phyloP scores from a whole-genome alignment of 2,329 filamentous ascomycete genomes.

The Teratosphaeria pseudoeucalypti region DNA sequence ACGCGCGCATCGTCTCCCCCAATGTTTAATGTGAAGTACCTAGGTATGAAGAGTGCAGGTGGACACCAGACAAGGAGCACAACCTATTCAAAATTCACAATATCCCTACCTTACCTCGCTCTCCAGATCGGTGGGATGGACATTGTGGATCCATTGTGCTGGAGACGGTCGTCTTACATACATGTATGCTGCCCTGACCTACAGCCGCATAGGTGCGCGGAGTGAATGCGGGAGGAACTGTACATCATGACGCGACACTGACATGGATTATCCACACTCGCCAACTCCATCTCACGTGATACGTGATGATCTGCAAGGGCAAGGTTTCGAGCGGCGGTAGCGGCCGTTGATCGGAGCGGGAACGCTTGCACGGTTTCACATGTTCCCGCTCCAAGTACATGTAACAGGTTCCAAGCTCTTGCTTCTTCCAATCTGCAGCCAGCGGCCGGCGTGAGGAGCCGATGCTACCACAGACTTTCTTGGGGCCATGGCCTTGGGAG shows the following conservation, averaged over 20 bases:
- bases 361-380: background rate
- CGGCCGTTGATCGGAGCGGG: background rate
- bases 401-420: too few relatives aligned
- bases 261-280: background rate
- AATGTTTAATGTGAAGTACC: background rate
- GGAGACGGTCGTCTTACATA: background rate
- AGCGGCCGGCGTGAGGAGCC: constrained; percentile 5
- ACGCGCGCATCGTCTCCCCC: background rate
- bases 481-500: background rate
- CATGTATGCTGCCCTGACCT: background rate
- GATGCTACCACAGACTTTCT: constrained; percentile 1
- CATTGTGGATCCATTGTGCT: background rate
- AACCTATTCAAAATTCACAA: background rate
- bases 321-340: background rate
- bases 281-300: background rate
- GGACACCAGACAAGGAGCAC: background rate
- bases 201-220: background rate
- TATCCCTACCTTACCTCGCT: background rate
- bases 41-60: too few relatives aligned
- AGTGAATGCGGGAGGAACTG: background rate
- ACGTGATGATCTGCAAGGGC: background rate
- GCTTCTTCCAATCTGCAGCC: background rate
- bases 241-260: background rate
- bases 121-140: background rate
- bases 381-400: background rate